A percentile compares a stretch with the other conserved stretches of the same genome.
These are phyloP conservation scores for Hyaloraphidium curvatum DNA, from an alignment of 192 early-diverging fungal species.

Conservation along the genomic window DNA sequence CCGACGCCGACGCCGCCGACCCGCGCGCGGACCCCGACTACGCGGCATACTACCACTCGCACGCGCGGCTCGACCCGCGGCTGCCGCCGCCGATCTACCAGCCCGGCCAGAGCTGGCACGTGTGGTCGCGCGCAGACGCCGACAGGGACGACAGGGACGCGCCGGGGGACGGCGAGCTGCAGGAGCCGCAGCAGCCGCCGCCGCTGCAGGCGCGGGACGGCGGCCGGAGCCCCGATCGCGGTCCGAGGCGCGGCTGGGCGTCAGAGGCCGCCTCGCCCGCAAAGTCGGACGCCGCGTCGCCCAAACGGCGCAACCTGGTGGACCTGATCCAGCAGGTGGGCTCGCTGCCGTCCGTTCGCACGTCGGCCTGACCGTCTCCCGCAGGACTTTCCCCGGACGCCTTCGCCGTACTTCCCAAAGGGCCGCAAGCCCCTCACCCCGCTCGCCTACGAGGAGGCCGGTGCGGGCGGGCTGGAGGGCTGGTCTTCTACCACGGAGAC, in stretches of 20 bases:
- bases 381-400: conserved; percentile 33
- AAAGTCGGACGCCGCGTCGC: conserved; percentile 7
- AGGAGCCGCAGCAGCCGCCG: too few relatives aligned
- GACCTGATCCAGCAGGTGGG: conserved; percentile 15
- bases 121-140: conserved; percentile 16
- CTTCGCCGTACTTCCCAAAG: conserved; percentile 28
- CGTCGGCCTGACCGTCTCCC: background rate
- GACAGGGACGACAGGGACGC: background rate
- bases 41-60: conserved; percentile 31
- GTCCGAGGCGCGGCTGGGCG: too few relatives aligned
- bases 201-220: too few relatives aligned
- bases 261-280: background rate
- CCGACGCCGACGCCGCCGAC: too few relatives aligned
- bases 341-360: background rate
- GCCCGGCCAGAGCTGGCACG: conserved; percentile 45
- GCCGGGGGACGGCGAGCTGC: background rate
- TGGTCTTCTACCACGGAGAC: too few relatives aligned
- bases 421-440: too few relatives aligned
- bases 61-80: conserved; percentile 37
- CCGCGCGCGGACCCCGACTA: conserved; percentile 44
- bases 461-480: too few relatives aligned
- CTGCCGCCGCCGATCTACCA: conserved; percentile 35
- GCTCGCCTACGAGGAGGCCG: too few relatives aligned
- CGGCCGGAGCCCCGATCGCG: too few relatives aligned
- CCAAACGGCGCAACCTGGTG: conserved; percentile 16